Evolutionary conservation across 257 asterid genomes (phyloP).

Genomic region (Solanum arcanum): DNA sequence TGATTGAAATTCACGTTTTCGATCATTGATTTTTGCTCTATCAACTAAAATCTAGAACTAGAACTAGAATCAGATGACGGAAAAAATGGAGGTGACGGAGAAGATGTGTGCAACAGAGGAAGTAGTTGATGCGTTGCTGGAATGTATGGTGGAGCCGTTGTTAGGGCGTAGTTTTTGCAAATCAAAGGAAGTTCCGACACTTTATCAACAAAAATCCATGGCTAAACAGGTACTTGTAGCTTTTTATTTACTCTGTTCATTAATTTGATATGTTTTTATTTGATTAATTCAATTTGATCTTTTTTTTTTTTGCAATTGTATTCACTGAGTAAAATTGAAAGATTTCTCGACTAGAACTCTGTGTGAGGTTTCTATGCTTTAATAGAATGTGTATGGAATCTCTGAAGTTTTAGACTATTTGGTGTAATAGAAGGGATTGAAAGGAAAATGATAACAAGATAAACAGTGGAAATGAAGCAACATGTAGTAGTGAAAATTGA

Average conservation of each 20-base stretch:
- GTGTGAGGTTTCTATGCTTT: background rate
- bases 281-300: background rate
- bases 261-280: background rate
- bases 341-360: background rate
- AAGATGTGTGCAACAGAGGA: background rate
- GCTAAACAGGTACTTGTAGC: background rate
- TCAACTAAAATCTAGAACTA: background rate
- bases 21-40: background rate
- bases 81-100: background rate
- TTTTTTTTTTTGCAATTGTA: background rate
- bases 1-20: background rate
- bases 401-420: background rate
- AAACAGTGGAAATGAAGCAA: background rate
- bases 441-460: background rate
- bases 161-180: background rate
- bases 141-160: constrained; percentile 5
- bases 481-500: background rate
- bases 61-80: background rate
- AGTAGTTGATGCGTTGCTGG: background rate
- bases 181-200: background rate
- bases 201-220: constrained; percentile 4
- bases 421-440: background rate
- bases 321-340: background rate
- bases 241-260: background rate
- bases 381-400: background rate